Evolutionary conservation across 179 eudicot species (phyloP).

Genomic region (Silene noctiflora): DNA sequence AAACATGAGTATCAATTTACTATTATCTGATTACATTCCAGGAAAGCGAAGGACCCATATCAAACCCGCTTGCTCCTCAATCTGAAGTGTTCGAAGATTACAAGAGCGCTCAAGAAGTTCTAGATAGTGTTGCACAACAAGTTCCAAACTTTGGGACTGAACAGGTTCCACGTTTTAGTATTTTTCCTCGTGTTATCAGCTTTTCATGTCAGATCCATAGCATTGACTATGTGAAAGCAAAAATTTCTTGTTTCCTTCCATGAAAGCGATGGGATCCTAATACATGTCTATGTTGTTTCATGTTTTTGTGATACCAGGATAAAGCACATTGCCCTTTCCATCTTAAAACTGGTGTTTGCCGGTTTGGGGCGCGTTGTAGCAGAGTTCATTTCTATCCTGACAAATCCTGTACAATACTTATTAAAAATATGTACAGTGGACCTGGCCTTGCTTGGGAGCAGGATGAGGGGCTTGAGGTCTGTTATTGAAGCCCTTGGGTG

Average conservation of each 20-base stretch:
- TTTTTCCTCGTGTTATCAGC: not conserved
- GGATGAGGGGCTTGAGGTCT: constrained; percentile 99
- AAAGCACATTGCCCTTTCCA: constrained; percentile 98
- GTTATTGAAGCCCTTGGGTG: constrained; percentile 76
- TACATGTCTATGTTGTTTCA: not conserved
- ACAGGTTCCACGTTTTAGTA: constrained; percentile 46
- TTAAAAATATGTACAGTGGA: constrained; percentile 92
- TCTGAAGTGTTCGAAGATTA: constrained; percentile 67
- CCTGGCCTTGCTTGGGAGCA: constrained; percentile 97
- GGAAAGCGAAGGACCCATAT: constrained; percentile 78
- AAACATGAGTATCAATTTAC: not conserved
- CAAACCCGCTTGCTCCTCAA: constrained; percentile 98
- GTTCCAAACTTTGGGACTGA: constrained; percentile 96
- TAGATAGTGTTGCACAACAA: constrained; percentile 85
- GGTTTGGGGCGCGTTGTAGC: constrained; percentile 83
- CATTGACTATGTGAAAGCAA: not conserved
- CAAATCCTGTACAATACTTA: constrained; percentile 81
- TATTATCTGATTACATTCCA: constrained; percentile 25
- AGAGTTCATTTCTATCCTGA: constrained; percentile 94
- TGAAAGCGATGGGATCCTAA: not conserved
- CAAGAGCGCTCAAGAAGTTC: constrained; percentile 48
- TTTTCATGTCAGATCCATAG: not conserved
- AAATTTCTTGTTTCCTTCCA: not conserved
- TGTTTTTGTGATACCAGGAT: constrained; percentile 57
- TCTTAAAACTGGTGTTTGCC: constrained; percentile 95